Base-by-base conservation (phyloP, 108 stramenopile genomes). In the Cyclotella cryptica region DNA sequence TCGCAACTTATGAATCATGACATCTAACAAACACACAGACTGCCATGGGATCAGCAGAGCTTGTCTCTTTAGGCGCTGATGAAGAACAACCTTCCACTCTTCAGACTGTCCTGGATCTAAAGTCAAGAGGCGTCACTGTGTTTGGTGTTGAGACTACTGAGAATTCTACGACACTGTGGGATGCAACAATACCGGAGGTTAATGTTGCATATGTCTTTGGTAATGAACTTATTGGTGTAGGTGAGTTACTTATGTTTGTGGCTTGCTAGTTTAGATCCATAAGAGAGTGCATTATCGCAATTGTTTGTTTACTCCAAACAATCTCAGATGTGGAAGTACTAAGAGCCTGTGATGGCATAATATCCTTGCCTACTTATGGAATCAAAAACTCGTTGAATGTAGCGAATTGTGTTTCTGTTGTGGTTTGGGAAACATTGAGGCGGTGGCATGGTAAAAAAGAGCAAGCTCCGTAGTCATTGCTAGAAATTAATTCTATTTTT, bases 331-430 rank as follows among this genome's bases (percentile, higher is more conserved):
- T 79, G 3, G 59, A 77, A 19, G 85, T 84, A 22, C 57, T 88
- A 53, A 44, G 72, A 22, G 76, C 84, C 41, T 86, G 87, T 46
- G 80, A 88, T 68, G 75, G 49, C 6, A 66, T 88, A 39, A 55
- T 88, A 19, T 81, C 66, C 11, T 51, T 88, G 18, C 87, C 87
- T 27, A 88, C 87, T 1, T 80, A 81, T 59, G 87, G 87, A 21
- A 74, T 81, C 44, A 88, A 88, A 59, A 88, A 88, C 52, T 83
- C 81, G 18, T 63, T 88, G 22, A 88, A 88, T 58, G 75, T 88
- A 43, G 85, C 87, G 57, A 88, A 79, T 41, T 88, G 87, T 53
- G 87, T 83, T 47, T 74, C 82, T 24, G 61, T 88, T 55, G 75
- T 88, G 0, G 39, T 84, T 24, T 88, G 85, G 83, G 87, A 88